Evolutionary conservation across 2,329 filamentous ascomycete species (phyloP).

Genomic region (Chalaropsis thielavioides): DNA sequence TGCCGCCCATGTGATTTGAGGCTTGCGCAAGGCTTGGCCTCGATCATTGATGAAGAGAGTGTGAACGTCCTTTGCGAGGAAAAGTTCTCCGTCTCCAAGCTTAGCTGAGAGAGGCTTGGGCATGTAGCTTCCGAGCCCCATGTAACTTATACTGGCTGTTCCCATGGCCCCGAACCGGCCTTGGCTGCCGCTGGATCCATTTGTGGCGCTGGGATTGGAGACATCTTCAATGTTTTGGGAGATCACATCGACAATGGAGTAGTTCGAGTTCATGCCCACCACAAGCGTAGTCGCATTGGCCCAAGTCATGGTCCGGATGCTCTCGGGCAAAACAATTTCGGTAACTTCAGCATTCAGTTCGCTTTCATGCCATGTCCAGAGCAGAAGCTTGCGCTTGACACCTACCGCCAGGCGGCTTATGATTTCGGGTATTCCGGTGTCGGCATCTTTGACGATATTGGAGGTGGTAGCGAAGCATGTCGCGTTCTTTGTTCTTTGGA

Average conservation of each 20-base stretch:
- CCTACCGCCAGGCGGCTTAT: conserved; percentile 84
- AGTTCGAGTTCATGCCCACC: conserved; percentile 81
- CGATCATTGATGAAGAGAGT: conserved; percentile 79
- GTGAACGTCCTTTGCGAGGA: conserved; percentile 96
- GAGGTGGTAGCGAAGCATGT: conserved; percentile 84
- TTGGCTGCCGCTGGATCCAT: conserved; percentile 46
- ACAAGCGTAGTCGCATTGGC: conserved; percentile 73
- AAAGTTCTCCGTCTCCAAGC: conserved; percentile 66
- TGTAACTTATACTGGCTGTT: conserved; percentile 85
- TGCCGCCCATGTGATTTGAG: conserved; percentile 80
- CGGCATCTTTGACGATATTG: conserved; percentile 81
- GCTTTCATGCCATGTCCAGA: conserved; percentile 96
- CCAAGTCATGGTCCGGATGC: conserved; percentile 84
- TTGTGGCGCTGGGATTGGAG: conserved; percentile 57
- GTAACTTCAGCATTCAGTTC: conserved; percentile 60
- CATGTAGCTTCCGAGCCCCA: conserved; percentile 82
- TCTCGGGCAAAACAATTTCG: conserved; percentile 68
- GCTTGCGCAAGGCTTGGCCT: conserved; percentile 66
- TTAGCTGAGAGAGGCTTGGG: conserved; percentile 79
- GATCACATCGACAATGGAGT: conserved; percentile 74
- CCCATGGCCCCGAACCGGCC: conserved; percentile 71
- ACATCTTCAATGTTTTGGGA: conserved; percentile 64
- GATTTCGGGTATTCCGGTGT: conserved; percentile 80
- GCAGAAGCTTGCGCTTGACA: conserved; percentile 73
- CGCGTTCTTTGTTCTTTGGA: conserved; percentile 75